A percentile compares a stretch with the other conserved stretches of the same genome.
These are phyloP conservation scores for Sphagnum contortum DNA, from an alignment of 225 moss, liverwort and hornwort genomes.

Conservation along the genomic window DNA sequence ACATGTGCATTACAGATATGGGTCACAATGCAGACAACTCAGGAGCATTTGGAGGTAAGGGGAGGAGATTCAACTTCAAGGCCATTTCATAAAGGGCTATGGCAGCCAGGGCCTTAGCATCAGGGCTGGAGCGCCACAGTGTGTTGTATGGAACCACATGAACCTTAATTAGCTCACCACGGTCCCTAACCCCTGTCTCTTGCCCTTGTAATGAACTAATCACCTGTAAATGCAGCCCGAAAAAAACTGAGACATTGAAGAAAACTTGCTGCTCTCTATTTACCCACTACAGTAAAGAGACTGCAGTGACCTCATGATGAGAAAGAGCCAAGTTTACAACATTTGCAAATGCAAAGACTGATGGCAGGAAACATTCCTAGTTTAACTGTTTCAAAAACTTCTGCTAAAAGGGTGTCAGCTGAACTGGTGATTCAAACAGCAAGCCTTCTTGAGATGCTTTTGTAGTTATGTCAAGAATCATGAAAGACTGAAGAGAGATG, in stretches of 20 bases:
- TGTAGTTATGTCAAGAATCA: too few species aligned
- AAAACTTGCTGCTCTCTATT: too few species aligned
- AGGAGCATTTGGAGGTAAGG: conserved; percentile 36
- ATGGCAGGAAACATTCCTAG: too few species aligned
- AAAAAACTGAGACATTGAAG: background rate
- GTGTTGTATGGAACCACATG: conserved; percentile 67
- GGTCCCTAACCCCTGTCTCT: conserved; percentile 70
- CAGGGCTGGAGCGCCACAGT: conserved; percentile 74
- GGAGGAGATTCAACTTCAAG: conserved; percentile 33
- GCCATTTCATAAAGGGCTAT: conserved; percentile 88
- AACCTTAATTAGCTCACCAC: conserved; percentile 72
- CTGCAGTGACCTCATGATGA: too few species aligned
- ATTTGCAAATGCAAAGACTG: too few species aligned
- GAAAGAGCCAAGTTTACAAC: too few species aligned
- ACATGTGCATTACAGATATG: background rate
- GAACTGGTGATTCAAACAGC: too few species aligned
- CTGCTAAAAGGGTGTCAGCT: too few species aligned
- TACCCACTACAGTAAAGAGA: too few species aligned
- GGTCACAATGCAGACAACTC: conserved; percentile 20
- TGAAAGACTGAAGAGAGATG: too few species aligned
- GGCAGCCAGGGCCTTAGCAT: conserved; percentile 74
- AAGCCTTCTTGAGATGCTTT: too few species aligned
- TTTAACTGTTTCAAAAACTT: too few species aligned
- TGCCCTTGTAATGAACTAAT: conserved; percentile 62
- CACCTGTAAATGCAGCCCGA: conserved; percentile 27